These are phyloP conservation scores for Zygosaccharomyces sapae DNA, from an alignment of 1,139 yeast genomes.

Conservation along the genomic window DNA sequence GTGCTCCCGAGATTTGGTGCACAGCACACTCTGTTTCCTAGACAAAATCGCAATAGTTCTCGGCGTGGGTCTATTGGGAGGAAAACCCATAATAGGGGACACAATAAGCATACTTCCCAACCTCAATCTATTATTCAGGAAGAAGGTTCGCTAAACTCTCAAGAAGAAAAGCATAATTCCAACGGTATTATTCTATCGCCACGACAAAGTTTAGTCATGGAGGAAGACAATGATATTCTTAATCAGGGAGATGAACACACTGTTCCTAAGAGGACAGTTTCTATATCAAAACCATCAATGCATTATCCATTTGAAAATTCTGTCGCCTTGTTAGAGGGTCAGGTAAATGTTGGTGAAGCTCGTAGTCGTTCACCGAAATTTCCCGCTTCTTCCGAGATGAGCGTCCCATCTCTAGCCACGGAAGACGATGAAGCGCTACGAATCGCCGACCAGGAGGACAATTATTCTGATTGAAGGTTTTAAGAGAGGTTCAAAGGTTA, in stretches of 20 bases:
- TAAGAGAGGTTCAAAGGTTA: neutral
- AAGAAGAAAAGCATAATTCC: slow-evolving; percentile 18
- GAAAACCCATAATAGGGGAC: slow-evolving; percentile 26
- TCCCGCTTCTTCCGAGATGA: slow-evolving; percentile 9
- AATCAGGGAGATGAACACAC: slow-evolving; percentile 13
- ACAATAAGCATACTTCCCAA: slow-evolving; percentile 19
- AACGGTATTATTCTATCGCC: slow-evolving; percentile 3
- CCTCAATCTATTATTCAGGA: slow-evolving; percentile 33
- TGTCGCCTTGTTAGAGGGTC: neutral
- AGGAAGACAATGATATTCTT: slow-evolving; percentile 16
- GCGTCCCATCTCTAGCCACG: slow-evolving; percentile 4
- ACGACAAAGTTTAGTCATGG: slow-evolving; percentile 8
- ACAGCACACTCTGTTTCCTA: slow-evolving; percentile 32
- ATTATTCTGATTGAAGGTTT: slow-evolving; percentile 9
- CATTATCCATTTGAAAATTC: slow-evolving; percentile 2
- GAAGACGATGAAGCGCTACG: slow-evolving; percentile 14
- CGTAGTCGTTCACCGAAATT: slow-evolving; percentile 27
- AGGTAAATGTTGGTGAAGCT: slow-evolving; percentile 19
- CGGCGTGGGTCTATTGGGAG: slow-evolving; percentile 31
- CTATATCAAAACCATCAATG: slow-evolving; percentile 7
- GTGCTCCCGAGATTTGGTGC: slow-evolving; percentile 28
- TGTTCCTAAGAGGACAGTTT: slow-evolving; percentile 2
- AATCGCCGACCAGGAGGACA: slow-evolving; percentile 13
- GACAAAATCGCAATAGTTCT: slow-evolving; percentile 44
- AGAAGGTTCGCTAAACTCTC: slow-evolving; percentile 32